Evolutionary conservation across 176 grass and related monocot species (phyloP).

Genomic region (Canna indica): DNA sequence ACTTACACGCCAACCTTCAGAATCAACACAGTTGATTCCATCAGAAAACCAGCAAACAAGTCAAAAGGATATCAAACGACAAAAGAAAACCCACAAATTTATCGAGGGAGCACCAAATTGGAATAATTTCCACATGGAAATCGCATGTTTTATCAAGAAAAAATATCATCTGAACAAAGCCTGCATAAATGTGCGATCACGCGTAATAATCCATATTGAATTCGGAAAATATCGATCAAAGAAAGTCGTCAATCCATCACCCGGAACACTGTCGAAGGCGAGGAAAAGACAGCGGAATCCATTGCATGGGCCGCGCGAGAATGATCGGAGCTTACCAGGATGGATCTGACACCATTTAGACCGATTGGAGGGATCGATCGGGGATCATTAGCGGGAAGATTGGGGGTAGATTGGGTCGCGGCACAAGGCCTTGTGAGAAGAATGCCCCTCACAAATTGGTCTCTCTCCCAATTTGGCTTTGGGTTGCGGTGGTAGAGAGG

Average conservation of each 20-base stretch:
- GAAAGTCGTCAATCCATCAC: not conserved
- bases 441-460: not conserved
- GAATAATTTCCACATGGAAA: not conserved
- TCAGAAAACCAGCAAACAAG: not conserved
- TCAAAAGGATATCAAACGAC: not conserved
- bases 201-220: not conserved
- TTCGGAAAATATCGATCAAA: not conserved
- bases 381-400: not conserved
- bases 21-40: not conserved
- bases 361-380: constrained; percentile 9
- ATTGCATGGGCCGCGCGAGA: constrained; percentile 2
- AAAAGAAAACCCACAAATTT: not conserved
- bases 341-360: not conserved
- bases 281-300: not conserved
- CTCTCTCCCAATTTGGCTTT: not conserved
- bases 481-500: not conserved
- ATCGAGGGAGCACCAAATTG: not conserved
- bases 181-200: not conserved
- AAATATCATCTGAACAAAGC: not conserved
- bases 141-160: not conserved
- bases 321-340: constrained; percentile 8
- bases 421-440: not conserved
- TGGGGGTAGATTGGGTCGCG: constrained; percentile 9
- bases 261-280: not conserved
- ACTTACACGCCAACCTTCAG: not conserved